Base-by-base conservation (phyloP, 2,329 filamentous ascomycete genomes). In the Arthrobotrys entomopaga region DNA sequence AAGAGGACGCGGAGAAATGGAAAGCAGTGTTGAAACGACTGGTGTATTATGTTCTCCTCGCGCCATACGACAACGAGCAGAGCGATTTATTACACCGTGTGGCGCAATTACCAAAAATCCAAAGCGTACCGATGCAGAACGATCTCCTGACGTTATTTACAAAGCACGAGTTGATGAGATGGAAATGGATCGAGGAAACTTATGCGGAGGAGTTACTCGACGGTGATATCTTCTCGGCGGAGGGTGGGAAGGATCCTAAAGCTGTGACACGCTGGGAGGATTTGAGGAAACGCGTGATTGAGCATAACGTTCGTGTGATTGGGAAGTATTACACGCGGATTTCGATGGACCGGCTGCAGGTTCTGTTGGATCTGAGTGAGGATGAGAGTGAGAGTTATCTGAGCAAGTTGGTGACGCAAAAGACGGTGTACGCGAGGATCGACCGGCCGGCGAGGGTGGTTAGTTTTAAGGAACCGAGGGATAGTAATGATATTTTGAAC, bases 301-400 rank as follows among this genome's bases (percentile, higher is more conserved):
- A 99, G 85, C 95, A 99, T 84, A 99, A 99, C 78, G 94, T 99
- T 61, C 92, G 95, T 60, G 95, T 99, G 1, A 88, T 99, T 42
- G 95, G 95, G 79, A 97, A 97, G 83, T 99, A 99, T 86, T 99
- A 99, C 84, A 99, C 95, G 20, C 92, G 95, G 79, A 96, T 99
- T 81, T 90, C 92, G 81, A 95, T 97, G 87, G 88, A 89, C 77
- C 91, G 95, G 38, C 85, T 99, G 75, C 97, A 93, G 6, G 87
- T 95, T 82, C 87, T 99, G 29, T 88, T 99, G 66, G 95, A 99
- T 81, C 85, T 99, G 77, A 90, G 90, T 0, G 93, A 96, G 81
- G 92, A 96, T 73, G 95, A 99, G 85, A 98, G 95, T 8, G 95
- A 99, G 84, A 97, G 96, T 86, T 98, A 98, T 84, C 97, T 99